Evolutionary conservation across 2,329 filamentous ascomycete genomes (phyloP).

Genomic region (Stachybotrys chartarum): DNA sequence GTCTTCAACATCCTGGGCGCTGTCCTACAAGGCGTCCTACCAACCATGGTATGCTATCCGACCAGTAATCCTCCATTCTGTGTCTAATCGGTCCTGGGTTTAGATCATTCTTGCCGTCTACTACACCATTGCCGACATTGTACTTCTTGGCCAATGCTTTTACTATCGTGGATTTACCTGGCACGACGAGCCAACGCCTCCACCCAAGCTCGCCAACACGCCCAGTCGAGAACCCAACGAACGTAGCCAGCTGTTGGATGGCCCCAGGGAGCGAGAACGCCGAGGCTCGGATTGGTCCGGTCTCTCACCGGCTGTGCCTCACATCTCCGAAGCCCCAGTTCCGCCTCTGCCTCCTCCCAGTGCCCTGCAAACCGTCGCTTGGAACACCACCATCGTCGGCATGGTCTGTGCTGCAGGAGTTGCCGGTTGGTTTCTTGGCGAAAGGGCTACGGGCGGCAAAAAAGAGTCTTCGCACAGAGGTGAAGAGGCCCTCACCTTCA

Average conservation of each 20-base stretch:
- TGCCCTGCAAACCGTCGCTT: conserved; percentile 50
- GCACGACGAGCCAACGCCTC: conserved; percentile 43
- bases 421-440: conserved; percentile 72
- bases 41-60: conserved; percentile 64
- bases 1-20: conserved; percentile 96
- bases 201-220: conserved; percentile 30
- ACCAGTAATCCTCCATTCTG: background rate
- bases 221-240: conserved; percentile 37
- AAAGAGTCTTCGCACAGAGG: conserved; percentile 30
- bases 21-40: conserved; percentile 81
- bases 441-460: conserved; percentile 28
- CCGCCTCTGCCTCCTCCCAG: conserved; percentile 42
- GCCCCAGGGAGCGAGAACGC: conserved; percentile 36
- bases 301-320: conserved; percentile 75
- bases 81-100: background rate
- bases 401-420: conserved; percentile 81
- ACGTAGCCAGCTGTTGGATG: conserved; percentile 42
- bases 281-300: conserved; percentile 52
- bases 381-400: conserved; percentile 69
- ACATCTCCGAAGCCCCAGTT: conserved; percentile 45
- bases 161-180: conserved; percentile 85
- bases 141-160: conserved; percentile 83
- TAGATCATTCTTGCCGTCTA: conserved; percentile 86
- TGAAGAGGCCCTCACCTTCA: conserved; percentile 55
- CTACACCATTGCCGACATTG: conserved; percentile 86